phyloP scores from a whole-genome alignment of 2,329 filamentous ascomycete genomes.

The Huntiella decipiens region DNA sequence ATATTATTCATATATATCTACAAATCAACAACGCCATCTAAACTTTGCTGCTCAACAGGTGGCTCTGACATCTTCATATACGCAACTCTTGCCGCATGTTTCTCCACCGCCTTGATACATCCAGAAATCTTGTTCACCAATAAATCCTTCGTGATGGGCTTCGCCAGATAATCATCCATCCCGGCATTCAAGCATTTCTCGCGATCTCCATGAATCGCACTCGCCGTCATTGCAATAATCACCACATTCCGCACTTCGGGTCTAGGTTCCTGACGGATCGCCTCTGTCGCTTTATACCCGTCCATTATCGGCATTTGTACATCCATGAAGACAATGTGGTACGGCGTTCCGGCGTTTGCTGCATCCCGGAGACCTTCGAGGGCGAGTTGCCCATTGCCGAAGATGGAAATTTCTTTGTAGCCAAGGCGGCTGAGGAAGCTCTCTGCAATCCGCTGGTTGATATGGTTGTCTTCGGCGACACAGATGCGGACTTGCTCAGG shows the following conservation, averaged over 20 bases:
- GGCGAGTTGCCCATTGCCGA: constrained; percentile 74
- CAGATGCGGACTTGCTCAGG: constrained; percentile 69
- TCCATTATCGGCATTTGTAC: constrained; percentile 91
- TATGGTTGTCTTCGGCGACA: constrained; percentile 86
- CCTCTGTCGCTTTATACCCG: constrained; percentile 75
- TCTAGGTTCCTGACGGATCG: constrained; percentile 58
- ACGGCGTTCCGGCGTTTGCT: constrained; percentile 52
- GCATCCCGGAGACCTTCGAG: constrained; percentile 66
- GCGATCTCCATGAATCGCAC: constrained; percentile 79
- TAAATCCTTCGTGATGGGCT: constrained; percentile 78
- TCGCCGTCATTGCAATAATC: constrained; percentile 96
- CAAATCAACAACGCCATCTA: neutral
- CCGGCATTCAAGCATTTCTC: constrained; percentile 91
- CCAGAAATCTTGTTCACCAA: constrained; percentile 62
- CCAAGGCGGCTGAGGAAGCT: constrained; percentile 76
- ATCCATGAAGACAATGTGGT: constrained; percentile 87
- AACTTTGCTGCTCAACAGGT: too few species aligned
- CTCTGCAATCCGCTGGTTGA: constrained; percentile 87
- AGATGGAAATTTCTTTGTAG: constrained; percentile 65
- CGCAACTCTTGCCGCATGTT: constrained; percentile 1
- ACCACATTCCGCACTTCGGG: constrained; percentile 62
- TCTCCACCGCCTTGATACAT: constrained; percentile 27
- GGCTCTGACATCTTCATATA: neutral
- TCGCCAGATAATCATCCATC: constrained; percentile 95
- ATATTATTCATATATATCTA: neutral